These are phyloP conservation scores for Poronia punctata DNA, from an alignment of 495 filamentous ascomycete genomes.

Conservation along the genomic window DNA sequence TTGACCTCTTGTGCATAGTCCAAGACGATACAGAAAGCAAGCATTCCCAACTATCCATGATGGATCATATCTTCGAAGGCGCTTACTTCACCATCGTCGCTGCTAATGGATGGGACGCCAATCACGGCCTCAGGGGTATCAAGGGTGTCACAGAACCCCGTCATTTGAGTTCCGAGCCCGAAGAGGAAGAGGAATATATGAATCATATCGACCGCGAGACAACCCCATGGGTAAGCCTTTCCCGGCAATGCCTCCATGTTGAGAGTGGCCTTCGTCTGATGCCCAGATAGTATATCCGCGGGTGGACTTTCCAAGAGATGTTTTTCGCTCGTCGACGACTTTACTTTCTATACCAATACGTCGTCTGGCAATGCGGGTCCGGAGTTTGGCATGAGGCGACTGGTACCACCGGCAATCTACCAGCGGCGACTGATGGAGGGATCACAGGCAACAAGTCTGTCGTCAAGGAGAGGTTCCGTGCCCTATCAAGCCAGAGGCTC, in stretches of 20 bases:
- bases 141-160: not conserved
- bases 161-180: not conserved
- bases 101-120: constrained; percentile 10
- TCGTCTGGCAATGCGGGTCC: constrained; percentile 12
- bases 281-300: constrained; percentile 11
- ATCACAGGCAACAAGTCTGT: too few relatives aligned
- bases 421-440: too few relatives aligned
- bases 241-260: not conserved
- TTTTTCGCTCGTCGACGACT: constrained; percentile 10
- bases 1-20: constrained; percentile 24
- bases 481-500: too few relatives aligned
- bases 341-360: constrained; percentile 8
- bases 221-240: not conserved
- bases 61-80: constrained; percentile 21
- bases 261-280: not conserved
- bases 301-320: constrained; percentile 17
- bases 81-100: constrained; percentile 22
- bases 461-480: too few relatives aligned
- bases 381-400: not conserved
- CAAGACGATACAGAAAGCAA: constrained; percentile 18
- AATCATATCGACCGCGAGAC: not conserved
- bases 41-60: constrained; percentile 15
- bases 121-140: constrained; percentile 8
- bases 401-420: not conserved
- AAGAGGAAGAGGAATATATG: not conserved